These are phyloP conservation scores for Ascocoryne sarcoides DNA, from an alignment of 2,329 filamentous ascomycete species.

Conservation along the genomic window DNA sequence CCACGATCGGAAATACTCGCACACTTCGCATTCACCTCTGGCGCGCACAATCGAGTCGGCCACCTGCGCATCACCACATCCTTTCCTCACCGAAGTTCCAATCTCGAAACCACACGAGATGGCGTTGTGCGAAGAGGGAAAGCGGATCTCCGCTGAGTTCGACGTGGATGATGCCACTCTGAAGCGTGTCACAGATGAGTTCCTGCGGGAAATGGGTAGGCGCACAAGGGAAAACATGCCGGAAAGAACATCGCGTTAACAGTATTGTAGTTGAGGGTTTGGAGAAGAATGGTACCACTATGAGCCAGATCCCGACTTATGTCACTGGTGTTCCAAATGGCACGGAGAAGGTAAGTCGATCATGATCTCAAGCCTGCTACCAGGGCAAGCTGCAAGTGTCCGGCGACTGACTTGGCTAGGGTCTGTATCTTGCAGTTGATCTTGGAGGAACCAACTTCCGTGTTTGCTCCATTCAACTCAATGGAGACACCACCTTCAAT, in stretches of 20 bases:
- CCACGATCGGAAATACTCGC: no score
- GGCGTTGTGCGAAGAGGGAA: conserved; percentile 61
- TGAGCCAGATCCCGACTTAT: conserved; percentile 96
- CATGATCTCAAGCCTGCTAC: no score
- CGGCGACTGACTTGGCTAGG: no score
- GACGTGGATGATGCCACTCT: conserved; percentile 73
- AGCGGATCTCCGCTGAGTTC: conserved; percentile 75
- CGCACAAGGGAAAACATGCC: conserved; percentile 20
- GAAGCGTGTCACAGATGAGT: conserved; percentile 73
- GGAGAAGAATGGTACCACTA: conserved; percentile 63
- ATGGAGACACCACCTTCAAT: conserved; percentile 91
- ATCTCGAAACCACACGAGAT: conserved; percentile 50
- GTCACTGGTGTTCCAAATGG: conserved; percentile 94
- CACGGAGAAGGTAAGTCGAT: conserved; percentile 87
- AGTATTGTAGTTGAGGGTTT: conserved; percentile 65
- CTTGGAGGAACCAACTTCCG: conserved; percentile 98
- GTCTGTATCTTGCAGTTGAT: conserved; percentile 91
- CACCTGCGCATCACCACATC: conserved; percentile 45
- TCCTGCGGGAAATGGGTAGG: conserved; percentile 73
- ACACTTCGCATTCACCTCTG: conserved; percentile 24
- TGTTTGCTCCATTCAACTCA: conserved; percentile 88
- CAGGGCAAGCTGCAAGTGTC: no score
- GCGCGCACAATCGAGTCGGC: conserved; percentile 30
- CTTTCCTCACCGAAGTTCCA: conserved; percentile 46
- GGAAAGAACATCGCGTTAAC: conserved; percentile 10